Percentiles rank a stretch among this genome's conserved stretches.
Evolutionary conservation across 495 filamentous ascomycete species (phyloP).

Genomic region (Viridothelium virens): DNA sequence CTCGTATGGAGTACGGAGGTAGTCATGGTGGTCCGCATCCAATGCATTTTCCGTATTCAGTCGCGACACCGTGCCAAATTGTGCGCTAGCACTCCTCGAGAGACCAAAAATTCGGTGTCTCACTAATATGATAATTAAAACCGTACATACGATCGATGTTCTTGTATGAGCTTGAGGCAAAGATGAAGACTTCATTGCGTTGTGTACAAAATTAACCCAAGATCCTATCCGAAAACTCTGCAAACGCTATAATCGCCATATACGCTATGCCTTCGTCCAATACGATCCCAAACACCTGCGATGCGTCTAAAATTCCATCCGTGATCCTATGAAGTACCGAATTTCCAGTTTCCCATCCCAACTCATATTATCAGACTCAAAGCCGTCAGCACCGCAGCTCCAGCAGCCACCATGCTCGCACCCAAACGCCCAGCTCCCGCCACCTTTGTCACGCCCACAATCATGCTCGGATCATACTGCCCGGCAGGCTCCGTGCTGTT

Average conservation of each 20-base stretch:
- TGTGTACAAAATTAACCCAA: too few relatives aligned
- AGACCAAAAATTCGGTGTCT: too few relatives aligned
- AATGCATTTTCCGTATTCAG: too few relatives aligned
- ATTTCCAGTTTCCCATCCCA: background rate
- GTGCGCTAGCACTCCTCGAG: too few relatives aligned
- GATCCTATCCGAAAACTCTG: background rate
- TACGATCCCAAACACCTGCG: background rate
- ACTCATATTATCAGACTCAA: background rate
- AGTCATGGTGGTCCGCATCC: too few relatives aligned
- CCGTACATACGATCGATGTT: too few relatives aligned
- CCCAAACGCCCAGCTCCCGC: background rate
- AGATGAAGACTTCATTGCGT: too few relatives aligned
- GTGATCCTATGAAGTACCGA: background rate
- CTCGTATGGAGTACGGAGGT: too few relatives aligned
- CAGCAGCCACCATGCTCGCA: background rate
- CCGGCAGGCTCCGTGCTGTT: conserved; percentile 32
- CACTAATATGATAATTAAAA: too few relatives aligned
- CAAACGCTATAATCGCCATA: background rate
- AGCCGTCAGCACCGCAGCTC: background rate
- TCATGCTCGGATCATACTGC: conserved; percentile 6
- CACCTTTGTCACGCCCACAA: background rate
- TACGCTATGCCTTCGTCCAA: background rate
- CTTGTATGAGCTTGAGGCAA: too few relatives aligned
- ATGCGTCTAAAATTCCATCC: background rate
- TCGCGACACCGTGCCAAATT: too few relatives aligned